Conservation (phyloP, 2,329 filamentous ascomycete genomes). For the Colletotrichum sp. region DNA sequence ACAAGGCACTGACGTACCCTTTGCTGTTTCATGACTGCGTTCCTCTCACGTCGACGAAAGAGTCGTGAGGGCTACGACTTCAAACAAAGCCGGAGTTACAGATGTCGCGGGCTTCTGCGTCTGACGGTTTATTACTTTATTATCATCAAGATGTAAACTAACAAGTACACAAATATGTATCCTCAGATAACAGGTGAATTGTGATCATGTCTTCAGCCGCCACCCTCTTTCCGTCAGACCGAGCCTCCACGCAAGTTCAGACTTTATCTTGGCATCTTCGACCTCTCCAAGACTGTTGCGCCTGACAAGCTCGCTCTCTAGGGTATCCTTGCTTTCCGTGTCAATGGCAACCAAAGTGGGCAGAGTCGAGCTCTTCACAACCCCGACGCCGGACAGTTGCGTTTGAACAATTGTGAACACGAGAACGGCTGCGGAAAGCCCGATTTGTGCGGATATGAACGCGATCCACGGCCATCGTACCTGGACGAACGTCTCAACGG, state of each 20-base stretch:
- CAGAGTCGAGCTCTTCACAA: not conserved
- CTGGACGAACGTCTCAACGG: conserved; percentile 11
- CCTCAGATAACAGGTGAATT: not conserved
- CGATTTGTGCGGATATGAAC: conserved; percentile 21
- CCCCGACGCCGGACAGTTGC: not conserved
- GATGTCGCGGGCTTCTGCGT: not conserved
- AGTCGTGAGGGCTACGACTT: not conserved
- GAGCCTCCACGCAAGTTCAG: not conserved
- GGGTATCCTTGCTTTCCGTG: not conserved
- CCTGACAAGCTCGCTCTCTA: not conserved
- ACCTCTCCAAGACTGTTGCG: not conserved
- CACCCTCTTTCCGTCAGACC: not conserved
- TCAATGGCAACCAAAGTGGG: not conserved
- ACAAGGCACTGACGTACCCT: not conserved
- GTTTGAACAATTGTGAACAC: not conserved
- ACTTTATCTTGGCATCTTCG: not conserved
- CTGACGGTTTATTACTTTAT: not conserved
- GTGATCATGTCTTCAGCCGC: not conserved
- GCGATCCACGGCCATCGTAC: conserved; percentile 25
- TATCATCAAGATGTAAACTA: not conserved
- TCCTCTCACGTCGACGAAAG: not conserved
- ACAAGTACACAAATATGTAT: not conserved
- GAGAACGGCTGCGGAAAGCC: not conserved
- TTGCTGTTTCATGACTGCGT: not conserved
- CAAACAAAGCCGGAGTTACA: not conserved